Conservation (phyloP, 306 rosid genomes). For the Medicago ruthenica region DNA sequence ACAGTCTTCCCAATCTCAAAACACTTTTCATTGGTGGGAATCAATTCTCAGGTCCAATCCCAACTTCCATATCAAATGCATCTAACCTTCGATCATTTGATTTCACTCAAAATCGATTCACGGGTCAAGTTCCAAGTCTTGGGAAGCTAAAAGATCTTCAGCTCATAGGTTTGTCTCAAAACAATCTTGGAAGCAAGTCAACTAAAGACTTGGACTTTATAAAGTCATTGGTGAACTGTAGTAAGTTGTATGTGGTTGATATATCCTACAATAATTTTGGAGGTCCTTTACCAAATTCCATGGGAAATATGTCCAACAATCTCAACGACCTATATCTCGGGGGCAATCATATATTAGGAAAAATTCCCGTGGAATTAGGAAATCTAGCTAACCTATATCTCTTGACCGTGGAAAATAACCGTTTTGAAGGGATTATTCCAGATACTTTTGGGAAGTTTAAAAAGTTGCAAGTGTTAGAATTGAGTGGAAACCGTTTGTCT, state of each 20-base stretch:
- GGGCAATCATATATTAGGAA: not conserved
- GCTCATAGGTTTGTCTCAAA: not conserved
- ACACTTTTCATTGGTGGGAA: too few relatives aligned
- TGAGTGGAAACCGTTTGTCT: not conserved
- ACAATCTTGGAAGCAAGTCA: not conserved
- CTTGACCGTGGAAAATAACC: not conserved
- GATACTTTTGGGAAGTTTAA: too few relatives aligned
- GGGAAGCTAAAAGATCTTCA: not conserved
- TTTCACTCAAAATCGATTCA: not conserved
- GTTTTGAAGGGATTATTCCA: not conserved
- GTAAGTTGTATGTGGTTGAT: not conserved
- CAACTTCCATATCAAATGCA: not conserved
- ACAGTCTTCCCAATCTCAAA: not conserved
- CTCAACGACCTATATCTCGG: not conserved
- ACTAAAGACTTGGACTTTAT: not conserved
- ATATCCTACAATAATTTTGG: not conserved
- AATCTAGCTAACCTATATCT: not conserved
- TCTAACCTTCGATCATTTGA: not conserved
- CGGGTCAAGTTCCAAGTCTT: not conserved
- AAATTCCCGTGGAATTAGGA: not conserved
- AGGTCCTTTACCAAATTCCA: not conserved
- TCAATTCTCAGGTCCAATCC: not conserved
- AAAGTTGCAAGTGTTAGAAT: not conserved
- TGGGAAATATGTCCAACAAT: not conserved
- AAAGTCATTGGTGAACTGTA: not conserved